Conservation (phyloP, 768 basidiomycete species). For the Boletus coccyginus region DNA sequence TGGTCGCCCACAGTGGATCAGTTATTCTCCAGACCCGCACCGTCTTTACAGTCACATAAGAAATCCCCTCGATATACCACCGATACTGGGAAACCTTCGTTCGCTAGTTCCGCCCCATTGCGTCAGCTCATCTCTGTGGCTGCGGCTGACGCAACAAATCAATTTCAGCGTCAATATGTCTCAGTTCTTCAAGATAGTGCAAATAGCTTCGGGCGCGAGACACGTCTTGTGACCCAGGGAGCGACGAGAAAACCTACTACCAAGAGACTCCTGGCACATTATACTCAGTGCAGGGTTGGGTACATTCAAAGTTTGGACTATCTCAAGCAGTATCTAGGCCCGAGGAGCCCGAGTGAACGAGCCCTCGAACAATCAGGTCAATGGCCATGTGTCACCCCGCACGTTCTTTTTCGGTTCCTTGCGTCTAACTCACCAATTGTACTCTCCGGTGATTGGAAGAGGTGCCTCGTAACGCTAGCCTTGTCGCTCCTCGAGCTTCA, state of each 20-base stretch:
- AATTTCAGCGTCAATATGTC: constrained; percentile 10
- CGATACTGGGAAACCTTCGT: not conserved
- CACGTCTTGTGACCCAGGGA: not conserved
- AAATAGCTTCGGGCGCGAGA: constrained; percentile 7
- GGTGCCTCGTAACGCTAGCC: constrained; percentile 29
- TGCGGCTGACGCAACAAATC: constrained; percentile 4
- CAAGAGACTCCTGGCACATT: constrained; percentile 6
- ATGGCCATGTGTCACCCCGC: constrained; percentile 40
- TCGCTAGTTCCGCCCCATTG: not conserved
- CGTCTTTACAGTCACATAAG: not conserved
- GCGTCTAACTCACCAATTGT: constrained; percentile 19
- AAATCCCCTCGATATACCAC: not conserved
- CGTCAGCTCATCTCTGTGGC: constrained; percentile 2
- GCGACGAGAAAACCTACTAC: not conserved
- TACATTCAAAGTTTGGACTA: not conserved
- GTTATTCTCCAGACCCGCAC: constrained; percentile 5
- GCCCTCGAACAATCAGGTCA: constrained; percentile 22
- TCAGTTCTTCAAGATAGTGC: constrained; percentile 11
- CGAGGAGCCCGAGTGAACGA: constrained; percentile 16
- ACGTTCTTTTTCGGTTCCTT: constrained; percentile 30
- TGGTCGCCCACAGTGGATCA: not conserved
- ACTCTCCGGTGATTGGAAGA: constrained; percentile 30
- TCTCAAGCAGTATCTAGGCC: constrained; percentile 11
- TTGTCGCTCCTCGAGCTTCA: constrained; percentile 34
- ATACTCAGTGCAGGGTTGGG: constrained; percentile 2